A percentile compares a stretch with the other conserved stretches of the same genome.
Conservation (phyloP, 768 basidiomycete species). For the Podaxis sp. region DNA sequence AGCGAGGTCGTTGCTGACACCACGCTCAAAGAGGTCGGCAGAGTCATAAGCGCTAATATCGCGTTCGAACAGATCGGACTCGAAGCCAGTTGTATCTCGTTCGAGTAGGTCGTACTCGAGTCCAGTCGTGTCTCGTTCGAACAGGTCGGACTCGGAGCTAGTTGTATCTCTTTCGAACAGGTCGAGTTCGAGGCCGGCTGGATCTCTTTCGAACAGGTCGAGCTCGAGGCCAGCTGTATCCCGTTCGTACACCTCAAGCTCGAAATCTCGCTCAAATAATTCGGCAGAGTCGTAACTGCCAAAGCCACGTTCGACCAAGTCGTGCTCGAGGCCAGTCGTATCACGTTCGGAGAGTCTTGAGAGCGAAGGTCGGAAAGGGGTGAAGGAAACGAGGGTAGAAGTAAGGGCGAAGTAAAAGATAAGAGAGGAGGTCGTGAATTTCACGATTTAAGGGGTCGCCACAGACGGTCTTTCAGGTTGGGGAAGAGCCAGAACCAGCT, state of each 20-base stretch:
- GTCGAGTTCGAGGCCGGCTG: too few relatives aligned
- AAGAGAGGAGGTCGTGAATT: neutral
- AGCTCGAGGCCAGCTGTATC: too few relatives aligned
- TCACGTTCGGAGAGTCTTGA: neutral
- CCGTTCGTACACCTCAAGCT: neutral
- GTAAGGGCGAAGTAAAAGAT: neutral
- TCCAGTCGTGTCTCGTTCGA: too few relatives aligned
- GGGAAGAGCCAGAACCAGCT: neutral
- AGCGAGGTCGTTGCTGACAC: neutral
- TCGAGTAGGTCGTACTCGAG: too few relatives aligned
- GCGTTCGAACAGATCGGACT: too few relatives aligned
- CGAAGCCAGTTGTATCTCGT: too few relatives aligned
- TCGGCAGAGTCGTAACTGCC: neutral
- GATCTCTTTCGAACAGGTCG: too few relatives aligned
- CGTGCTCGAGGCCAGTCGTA: neutral
- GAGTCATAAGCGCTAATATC: too few relatives aligned
- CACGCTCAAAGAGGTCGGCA: too few relatives aligned
- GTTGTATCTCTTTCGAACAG: too few relatives aligned
- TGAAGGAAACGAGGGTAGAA: neutral
- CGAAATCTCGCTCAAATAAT: neutral
- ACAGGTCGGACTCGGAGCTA: too few relatives aligned
- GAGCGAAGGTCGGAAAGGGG: neutral
- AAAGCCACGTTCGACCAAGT: neutral
- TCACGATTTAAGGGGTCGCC: neutral
- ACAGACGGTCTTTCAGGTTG: neutral